Evolutionary conservation across 2,329 filamentous ascomycete genomes (phyloP), one percentile per base, ranked within the genome.

Genomic region (Botrytis squamosa): DNA sequence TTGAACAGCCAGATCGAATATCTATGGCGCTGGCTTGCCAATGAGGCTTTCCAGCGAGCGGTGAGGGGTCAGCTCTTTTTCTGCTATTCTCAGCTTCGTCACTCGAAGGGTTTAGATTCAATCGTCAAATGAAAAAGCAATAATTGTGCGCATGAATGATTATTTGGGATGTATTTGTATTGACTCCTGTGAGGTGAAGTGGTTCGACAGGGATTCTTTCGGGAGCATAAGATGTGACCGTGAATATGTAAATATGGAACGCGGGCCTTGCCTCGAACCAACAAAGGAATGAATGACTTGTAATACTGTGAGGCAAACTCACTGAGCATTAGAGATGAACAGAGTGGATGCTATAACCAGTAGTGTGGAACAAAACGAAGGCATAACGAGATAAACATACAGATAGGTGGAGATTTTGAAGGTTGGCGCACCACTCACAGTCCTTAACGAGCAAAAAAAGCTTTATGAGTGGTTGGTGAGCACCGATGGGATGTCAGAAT

Each of bases 1-100:
- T 82, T 83, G 82, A 80, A 83, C 80, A 82, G 83, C 83, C 83
- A 84, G 82, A 80, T 80, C 81, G 83, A 81, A 78, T 75, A 65
- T 68, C 59, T 75, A 59, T 74, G 69, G 38, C 74, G 72, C 76
- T 74, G 75, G 77, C 75, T 74, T 78, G 76, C 78, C 77, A 78
- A 77, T 77, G 71, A 77, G 77, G 76, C 75, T 73, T 78, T 74
- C 76, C 76, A 76, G 73, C 73, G 75, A 76, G 75, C 76, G 76
- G 75, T 77, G 74, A 76, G 72, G 72, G 71, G 73, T 76, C 75
- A 78, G 75, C 73, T 70, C 73, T 70, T 74, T 52, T 74, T 70
- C 71, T 73, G 49, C 74, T 80, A 77, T 78, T 77, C 74, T 74
- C 65, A 77, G 75, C 73, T 71, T 74, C 71, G 70, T 76, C 70